Base-by-base conservation (phyloP, 1,284 basidiomycete species). In the Puccinia sorghi region DNA sequence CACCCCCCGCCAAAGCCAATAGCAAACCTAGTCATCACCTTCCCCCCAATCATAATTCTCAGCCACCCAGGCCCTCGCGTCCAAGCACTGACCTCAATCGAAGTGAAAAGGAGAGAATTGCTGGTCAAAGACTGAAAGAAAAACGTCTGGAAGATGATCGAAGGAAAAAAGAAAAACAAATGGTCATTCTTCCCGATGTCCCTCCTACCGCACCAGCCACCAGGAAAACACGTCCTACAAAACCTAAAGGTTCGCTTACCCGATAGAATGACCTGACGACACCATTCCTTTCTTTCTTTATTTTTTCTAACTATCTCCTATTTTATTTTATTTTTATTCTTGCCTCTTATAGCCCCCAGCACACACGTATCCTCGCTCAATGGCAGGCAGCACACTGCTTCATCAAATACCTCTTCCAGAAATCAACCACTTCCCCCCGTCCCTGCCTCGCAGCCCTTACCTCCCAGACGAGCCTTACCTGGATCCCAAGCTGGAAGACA, bases 401-500 rank as follows among this genome's bases (percentile, higher is more conserved):
- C 54, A 37, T 46, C 59, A n/a, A 74, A 74, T 32, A 27, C 25
- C 46, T 46, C 57, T 17, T 46, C 59, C 11, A 37, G 56, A 56
- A 59, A 43, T 46, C 37, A 43, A 59, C 56, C 70, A 11, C 54
- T 15, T 4, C n/a, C 43, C 43, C 4, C 39, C n/a, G 56, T 39
- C 9, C n/a, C 56, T 12, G 37, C n/a, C 11, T 11, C 63, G 25
- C 48, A 32, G 20, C 52, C 74, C 15, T 22, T n/a, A n/a, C 67
- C 76, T 41, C 56, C 43, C 32, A 32, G 74, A 67, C 52, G 76
- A 52, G 54, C 76, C 43, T 27, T 78, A 32, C 76, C 76, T 22
- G 76, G 76, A 32, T 78, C 76, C 12, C 52, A 70, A 63, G 20
- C 66, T 48, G 76, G 76, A 71, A 78, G 71, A 71, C 66, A 78